Evolutionary conservation across 805 yeast species (phyloP).

Genomic region (Lipomyces sp.): DNA sequence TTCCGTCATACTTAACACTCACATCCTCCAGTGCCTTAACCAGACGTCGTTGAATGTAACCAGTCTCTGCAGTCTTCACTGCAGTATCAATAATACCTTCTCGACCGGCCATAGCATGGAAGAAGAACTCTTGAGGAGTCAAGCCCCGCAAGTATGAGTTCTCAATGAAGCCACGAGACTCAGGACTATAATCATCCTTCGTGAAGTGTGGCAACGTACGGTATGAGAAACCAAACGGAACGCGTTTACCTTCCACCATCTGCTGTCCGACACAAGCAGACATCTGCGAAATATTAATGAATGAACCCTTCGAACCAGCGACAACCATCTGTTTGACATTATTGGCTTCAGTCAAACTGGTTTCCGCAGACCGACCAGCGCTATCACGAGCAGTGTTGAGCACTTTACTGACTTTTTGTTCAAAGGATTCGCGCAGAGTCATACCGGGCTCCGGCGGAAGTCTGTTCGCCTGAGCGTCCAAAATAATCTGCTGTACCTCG

Average conservation of each 20-base stretch:
- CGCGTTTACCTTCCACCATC: slow-evolving; percentile 99
- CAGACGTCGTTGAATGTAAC: slow-evolving; percentile 97
- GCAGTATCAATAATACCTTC: slow-evolving; percentile 99
- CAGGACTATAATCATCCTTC: slow-evolving; percentile 98
- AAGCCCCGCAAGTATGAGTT: slow-evolving; percentile 96
- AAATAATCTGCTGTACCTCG: slow-evolving; percentile 91
- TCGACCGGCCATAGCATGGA: slow-evolving; percentile 99
- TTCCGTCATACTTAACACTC: slow-evolving; percentile 98
- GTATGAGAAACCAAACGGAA: slow-evolving; percentile 95
- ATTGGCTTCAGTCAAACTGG: slow-evolving; percentile 88
- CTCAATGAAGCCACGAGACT: slow-evolving; percentile 97
- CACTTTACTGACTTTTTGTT: slow-evolving; percentile 93
- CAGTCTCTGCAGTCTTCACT: slow-evolving; percentile 98
- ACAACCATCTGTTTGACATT: slow-evolving; percentile 99
- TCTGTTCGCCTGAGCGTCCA: slow-evolving; percentile 86
- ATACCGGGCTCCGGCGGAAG: slow-evolving; percentile 98
- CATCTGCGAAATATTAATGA: slow-evolving; percentile 98
- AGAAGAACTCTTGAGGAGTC: slow-evolving; percentile 98
- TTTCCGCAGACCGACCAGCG: slow-evolving; percentile 98
- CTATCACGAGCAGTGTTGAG: slow-evolving; percentile 98
- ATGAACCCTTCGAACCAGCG: slow-evolving; percentile 99
- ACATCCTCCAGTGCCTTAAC: slow-evolving; percentile 96
- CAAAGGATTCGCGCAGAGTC: slow-evolving; percentile 98
- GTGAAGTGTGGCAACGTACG: slow-evolving; percentile 97
- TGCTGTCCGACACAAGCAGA: slow-evolving; percentile 99